Conservation (phyloP, 345 rosid species). For the Acer campestre region DNA sequence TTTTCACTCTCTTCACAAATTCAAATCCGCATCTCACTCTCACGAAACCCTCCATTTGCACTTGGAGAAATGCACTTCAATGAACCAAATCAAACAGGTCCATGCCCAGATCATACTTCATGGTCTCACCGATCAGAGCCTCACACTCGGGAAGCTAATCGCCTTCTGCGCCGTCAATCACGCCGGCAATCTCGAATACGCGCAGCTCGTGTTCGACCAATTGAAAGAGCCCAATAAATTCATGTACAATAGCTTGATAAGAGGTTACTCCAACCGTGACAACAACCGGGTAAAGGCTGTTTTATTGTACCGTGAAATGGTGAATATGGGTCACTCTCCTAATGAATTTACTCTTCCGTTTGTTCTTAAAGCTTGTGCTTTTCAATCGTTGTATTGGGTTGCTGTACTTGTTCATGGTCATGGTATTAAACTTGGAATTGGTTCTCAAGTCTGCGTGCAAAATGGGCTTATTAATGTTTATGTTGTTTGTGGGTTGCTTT, state of each 20-base stretch:
- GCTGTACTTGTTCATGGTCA: conserved; percentile 33
- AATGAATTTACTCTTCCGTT: conserved; percentile 45
- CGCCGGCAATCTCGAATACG: conserved; percentile 34
- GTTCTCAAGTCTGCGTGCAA: conserved; percentile 24
- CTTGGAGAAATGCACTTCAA: conserved; percentile 30
- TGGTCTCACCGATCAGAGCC: conserved; percentile 19
- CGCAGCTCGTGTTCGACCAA: conserved; percentile 30
- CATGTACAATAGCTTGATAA: conserved; percentile 32
- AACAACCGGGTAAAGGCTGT: conserved; percentile 29
- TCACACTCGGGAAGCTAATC: conserved; percentile 30
- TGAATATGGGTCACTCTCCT: conserved; percentile 29
- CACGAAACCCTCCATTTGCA: conserved; percentile 21
- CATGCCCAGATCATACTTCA: conserved; percentile 37
- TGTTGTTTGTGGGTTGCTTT: neutral
- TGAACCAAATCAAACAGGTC: conserved; percentile 36
- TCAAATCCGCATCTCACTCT: neutral
- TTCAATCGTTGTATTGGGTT: conserved; percentile 18
- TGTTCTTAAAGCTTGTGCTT: conserved; percentile 40
- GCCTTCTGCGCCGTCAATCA: conserved; percentile 34
- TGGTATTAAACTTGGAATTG: conserved; percentile 31
- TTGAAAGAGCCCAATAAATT: conserved; percentile 23
- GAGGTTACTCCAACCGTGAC: conserved; percentile 29
- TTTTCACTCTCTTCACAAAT: neutral
- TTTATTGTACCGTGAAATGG: conserved; percentile 29
- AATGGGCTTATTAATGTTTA: conserved; percentile 28